Conservation (phyloP, 2,329 filamentous ascomycete genomes). For the Chaetomium strumarium region DNA sequence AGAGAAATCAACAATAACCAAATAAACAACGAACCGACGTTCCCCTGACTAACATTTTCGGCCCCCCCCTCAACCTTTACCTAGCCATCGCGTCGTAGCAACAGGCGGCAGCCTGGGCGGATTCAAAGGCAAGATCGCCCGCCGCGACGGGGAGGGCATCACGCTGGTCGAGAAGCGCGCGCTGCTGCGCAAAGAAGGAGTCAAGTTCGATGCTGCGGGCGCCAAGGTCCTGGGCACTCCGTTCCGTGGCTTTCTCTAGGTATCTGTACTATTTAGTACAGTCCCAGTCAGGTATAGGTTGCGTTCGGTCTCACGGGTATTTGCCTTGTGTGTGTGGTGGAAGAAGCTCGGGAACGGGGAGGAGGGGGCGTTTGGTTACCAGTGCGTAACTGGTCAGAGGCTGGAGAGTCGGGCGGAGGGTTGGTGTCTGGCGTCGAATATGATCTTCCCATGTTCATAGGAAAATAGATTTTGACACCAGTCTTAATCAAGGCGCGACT, state of each 20-base stretch:
- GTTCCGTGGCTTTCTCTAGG: conserved; percentile 37
- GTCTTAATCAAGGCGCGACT: too few relatives aligned
- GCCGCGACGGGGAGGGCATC: conserved; percentile 52
- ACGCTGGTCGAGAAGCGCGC: conserved; percentile 57
- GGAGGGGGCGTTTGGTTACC: background rate
- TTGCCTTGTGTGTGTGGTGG: background rate
- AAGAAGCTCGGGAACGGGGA: too few relatives aligned
- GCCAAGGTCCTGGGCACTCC: conserved; percentile 56
- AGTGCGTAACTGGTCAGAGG: background rate
- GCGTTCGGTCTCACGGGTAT: background rate
- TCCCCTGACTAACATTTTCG: too few relatives aligned
- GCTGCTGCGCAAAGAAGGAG: conserved; percentile 57
- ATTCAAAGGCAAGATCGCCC: conserved; percentile 60
- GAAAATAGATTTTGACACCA: too few relatives aligned
- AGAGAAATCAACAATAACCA: too few relatives aligned
- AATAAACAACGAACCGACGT: too few relatives aligned
- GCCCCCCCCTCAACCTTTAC: too few relatives aligned
- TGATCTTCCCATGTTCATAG: background rate
- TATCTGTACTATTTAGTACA: too few relatives aligned
- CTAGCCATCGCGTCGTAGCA: conserved; percentile 65
- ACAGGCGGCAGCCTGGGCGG: conserved; percentile 65
- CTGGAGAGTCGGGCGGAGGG: background rate
- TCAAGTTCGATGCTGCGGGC: conserved; percentile 50
- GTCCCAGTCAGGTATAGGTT: background rate
- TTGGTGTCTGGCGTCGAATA: background rate